These are phyloP conservation scores for Zoysia pacifica DNA, from an alignment of 176 grass and related monocot species.

Conservation along the genomic window DNA sequence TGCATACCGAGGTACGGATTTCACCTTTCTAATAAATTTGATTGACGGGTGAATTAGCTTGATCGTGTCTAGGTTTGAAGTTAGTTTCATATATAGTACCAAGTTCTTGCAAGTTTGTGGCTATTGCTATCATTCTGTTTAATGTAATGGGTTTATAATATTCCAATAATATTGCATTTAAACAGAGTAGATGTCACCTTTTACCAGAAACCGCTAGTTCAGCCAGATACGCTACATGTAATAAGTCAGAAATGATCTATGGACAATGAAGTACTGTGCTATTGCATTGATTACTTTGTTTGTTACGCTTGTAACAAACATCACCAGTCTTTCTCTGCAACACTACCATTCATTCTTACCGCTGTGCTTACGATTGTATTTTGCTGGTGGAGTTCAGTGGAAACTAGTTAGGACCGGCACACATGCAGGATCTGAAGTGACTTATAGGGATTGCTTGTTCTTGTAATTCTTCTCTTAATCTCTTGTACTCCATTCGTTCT, in stretches of 20 bases:
- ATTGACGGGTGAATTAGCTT: neutral
- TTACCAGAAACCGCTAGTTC: neutral
- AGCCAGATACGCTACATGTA: neutral
- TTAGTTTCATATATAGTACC: neutral
- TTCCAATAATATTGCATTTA: slow-evolving; percentile 12
- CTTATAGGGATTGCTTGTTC: slow-evolving; percentile 20
- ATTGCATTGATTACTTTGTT: neutral
- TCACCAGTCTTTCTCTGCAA: neutral
- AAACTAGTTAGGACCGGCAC: slow-evolving; percentile 15
- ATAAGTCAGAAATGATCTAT: neutral
- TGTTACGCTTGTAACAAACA: slow-evolving; percentile 4
- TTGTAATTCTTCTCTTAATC: slow-evolving; percentile 18
- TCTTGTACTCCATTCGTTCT: neutral
- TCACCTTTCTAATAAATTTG: slow-evolving; percentile 15
- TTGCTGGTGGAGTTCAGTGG: slow-evolving; percentile 66
- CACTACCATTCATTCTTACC: slow-evolving; percentile 2
- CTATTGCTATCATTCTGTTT: neutral
- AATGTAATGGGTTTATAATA: neutral
- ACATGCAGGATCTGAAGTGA: slow-evolving; percentile 26
- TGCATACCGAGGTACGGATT: slow-evolving; percentile 72
- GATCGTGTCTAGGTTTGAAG: neutral
- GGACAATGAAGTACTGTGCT: neutral
- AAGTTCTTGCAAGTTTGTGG: neutral
- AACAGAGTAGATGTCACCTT: neutral
- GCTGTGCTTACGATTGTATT: slow-evolving; percentile 21